Evolutionary conservation across 1,139 yeast genomes (phyloP).

Genomic region (Yamadazyma aaseri): DNA sequence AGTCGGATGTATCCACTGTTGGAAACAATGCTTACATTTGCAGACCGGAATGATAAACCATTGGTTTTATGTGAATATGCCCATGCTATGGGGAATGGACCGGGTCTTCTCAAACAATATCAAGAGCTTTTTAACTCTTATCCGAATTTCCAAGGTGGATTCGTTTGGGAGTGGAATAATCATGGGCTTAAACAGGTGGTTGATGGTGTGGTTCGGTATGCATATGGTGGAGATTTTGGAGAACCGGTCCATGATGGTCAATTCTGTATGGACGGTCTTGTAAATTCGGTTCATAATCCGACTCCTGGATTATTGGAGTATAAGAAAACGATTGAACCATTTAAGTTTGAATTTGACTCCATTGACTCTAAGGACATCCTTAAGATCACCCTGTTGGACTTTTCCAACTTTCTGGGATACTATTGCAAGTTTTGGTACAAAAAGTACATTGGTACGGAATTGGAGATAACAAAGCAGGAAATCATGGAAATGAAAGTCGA

Average conservation of each 20-base stretch:
- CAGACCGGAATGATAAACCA: conserved; percentile 21
- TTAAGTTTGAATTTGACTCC: conserved; percentile 13
- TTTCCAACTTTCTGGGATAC: conserved; percentile 10
- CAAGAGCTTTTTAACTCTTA: conserved; percentile 27
- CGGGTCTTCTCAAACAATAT: conserved; percentile 31
- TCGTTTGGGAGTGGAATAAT: conserved; percentile 39
- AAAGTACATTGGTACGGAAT: neutral
- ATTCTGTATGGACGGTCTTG: conserved; percentile 35
- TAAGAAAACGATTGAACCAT: conserved; percentile 29
- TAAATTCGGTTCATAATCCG: conserved; percentile 28
- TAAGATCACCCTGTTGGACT: conserved; percentile 17
- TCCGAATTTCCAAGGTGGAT: conserved; percentile 31
- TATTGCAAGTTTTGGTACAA: conserved; percentile 7
- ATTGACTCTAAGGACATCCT: conserved; percentile 11
- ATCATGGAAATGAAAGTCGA: neutral
- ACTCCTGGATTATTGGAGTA: conserved; percentile 31
- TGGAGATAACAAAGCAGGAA: too few species aligned
- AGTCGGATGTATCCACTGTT: conserved; percentile 30
- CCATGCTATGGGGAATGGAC: conserved; percentile 40
- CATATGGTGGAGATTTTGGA: conserved; percentile 36
- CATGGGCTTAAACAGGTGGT: conserved; percentile 24
- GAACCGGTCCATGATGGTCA: conserved; percentile 32
- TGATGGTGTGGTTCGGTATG: conserved; percentile 18
- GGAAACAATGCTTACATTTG: conserved; percentile 20
- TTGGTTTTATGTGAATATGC: conserved; percentile 33